Percentiles rank a stretch among this genome's conserved stretches.
Evolutionary conservation across 2,329 filamentous ascomycete species (phyloP).

Genomic region (Paecilomyces variotii): DNA sequence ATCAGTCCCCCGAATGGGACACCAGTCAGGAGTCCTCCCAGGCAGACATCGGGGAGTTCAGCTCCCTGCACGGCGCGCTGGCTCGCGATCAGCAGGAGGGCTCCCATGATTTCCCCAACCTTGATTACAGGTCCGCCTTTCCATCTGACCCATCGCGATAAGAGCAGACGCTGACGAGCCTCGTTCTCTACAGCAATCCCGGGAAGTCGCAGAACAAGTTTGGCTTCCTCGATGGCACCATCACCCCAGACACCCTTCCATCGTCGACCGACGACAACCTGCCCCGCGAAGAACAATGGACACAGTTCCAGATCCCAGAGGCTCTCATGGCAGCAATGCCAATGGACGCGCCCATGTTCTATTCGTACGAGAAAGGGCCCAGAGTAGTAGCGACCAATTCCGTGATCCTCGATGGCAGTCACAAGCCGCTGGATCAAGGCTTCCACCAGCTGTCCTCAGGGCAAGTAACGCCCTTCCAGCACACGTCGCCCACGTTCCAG

Average conservation of each 20-base stretch:
- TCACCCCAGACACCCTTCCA: constrained; percentile 29
- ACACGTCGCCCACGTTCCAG: constrained; percentile 2
- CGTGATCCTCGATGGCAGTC: constrained; percentile 29
- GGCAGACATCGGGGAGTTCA: constrained; percentile 27
- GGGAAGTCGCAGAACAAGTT: constrained; percentile 25
- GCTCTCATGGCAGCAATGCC: constrained; percentile 23
- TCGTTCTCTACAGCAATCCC: constrained; percentile 19
- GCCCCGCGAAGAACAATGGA: constrained; percentile 29
- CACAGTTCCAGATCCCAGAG: constrained; percentile 29
- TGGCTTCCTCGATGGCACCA: constrained; percentile 23
- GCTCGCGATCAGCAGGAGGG: constrained; percentile 1
- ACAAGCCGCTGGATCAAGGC: constrained; percentile 19
- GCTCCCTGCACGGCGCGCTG: constrained; percentile 21
- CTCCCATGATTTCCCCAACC: background rate
- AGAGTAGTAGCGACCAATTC: constrained; percentile 17
- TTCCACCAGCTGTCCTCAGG: constrained; percentile 23
- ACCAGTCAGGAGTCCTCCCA: constrained; percentile 23
- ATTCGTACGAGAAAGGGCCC: constrained; percentile 24
- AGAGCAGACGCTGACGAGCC: background rate
- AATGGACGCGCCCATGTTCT: constrained; percentile 24
- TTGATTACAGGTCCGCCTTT: background rate
- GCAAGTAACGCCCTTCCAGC: constrained; percentile 11
- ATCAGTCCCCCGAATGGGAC: constrained; percentile 31
- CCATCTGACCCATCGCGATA: background rate
- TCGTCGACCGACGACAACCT: constrained; percentile 31